Evolutionary conservation across 1,139 yeast genomes (phyloP).

Genomic region (Sugiyamaella grinbergsii): DNA sequence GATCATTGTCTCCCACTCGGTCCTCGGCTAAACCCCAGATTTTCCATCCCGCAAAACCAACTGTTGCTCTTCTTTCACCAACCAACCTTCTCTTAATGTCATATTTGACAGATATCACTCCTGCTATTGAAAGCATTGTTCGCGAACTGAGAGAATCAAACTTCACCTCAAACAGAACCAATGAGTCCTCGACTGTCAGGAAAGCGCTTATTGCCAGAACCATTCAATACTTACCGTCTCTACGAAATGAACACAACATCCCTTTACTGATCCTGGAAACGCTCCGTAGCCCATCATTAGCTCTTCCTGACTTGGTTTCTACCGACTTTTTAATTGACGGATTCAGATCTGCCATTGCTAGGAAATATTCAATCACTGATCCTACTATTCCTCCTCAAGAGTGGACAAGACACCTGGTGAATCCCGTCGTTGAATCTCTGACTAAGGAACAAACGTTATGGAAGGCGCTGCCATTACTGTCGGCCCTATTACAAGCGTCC

Average conservation of each 20-base stretch:
- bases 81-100: constrained; percentile 5
- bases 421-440: constrained; percentile 42
- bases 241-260: constrained; percentile 61
- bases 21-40: constrained; percentile 11
- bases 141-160: constrained; percentile 13
- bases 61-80: neutral
- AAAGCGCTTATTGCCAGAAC: constrained; percentile 40
- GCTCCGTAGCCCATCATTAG: constrained; percentile 47
- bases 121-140: constrained; percentile 14
- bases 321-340: constrained; percentile 41
- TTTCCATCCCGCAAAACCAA: too few species aligned
- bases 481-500: constrained; percentile 48
- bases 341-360: constrained; percentile 48
- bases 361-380: constrained; percentile 59
- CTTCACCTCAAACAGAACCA: too few species aligned
- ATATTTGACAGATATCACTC: constrained; percentile 13
- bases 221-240: constrained; percentile 61
- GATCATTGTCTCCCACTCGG: neutral
- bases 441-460: constrained; percentile 43
- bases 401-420: constrained; percentile 52
- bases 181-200: neutral
- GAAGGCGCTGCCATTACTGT: constrained; percentile 58
- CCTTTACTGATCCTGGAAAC: constrained; percentile 54
- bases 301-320: constrained; percentile 25
- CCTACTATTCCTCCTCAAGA: constrained; percentile 59